Base-by-base conservation (phyloP, 768 basidiomycete genomes). In the Antrodiella citrinella region DNA sequence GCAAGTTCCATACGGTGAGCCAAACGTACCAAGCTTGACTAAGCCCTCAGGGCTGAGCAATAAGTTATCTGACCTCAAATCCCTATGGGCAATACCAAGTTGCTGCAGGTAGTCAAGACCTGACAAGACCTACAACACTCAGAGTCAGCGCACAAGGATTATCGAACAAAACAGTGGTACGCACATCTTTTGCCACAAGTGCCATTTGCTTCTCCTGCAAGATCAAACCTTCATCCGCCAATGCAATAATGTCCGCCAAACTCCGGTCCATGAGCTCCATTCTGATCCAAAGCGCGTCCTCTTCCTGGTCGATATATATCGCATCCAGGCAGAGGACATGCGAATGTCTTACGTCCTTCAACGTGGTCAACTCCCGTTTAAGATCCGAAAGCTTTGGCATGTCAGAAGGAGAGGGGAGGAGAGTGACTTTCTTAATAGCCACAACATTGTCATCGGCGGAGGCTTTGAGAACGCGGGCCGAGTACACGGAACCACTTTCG, bases 181-280 rank as follows among this genome's bases (percentile, higher is more conserved):
- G 59, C 64, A 90, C 87, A 68, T 92, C 90, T 52, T 74, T 76
- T 2, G 86, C 74, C 65, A 91, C 88, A 60, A 85, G 70, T 15
- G 82, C 86, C 40, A 91, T 76, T 44, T 79, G 72, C 56, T 78
- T 69, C 65, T 92, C 90, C 51, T 78, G 74, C 45, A 92, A 53
- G 57, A 75, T 70, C 30, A 89, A 64, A 0, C 86, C 86, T 52
- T 78, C 72, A 11, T 69, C 75, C 4, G 77, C 78, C 18, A 90
- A 64, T 13, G 72, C 78, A 13, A 91, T 72, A 43, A 92, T 75
- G 62, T 92, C 90, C 57, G 90, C 90, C 56, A 92, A 69, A 61
- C 87, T 90, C 54, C 88, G 74, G 58, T 90, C 87, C 89, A 92
- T 90, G 25, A 91, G 76, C 63, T 91, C 88, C 90, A 92, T 92